Base-by-base conservation (phyloP, 768 basidiomycete genomes). In the Suillus clintonianus region DNA sequence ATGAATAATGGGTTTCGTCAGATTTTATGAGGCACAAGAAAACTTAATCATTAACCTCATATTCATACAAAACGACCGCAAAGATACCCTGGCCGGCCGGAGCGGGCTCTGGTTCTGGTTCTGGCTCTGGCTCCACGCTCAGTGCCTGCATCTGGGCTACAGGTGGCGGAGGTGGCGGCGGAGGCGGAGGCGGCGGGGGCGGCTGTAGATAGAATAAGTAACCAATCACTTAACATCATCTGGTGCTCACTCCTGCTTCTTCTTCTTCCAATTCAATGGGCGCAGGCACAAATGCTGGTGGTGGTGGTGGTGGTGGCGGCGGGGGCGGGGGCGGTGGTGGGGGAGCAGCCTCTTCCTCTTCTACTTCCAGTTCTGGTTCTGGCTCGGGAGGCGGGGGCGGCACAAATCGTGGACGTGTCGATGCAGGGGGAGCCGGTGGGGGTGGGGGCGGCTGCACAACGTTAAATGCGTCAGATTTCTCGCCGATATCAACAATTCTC, bases 11-110 rank as follows among this genome's bases (percentile, higher is more conserved):
- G 5, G 24, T 14, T 22, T 24, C 1, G 37, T 56, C 37, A 51
- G 41, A 58, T 13, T 32, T 45, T 41, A 39, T n/a, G n/a, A 60
- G 42, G 24, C 13, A 6, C 11, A 17, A 39, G 14, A 4, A 34
- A 62, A 7, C 10, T 39, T 42, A 10, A 42, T 42, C 34, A 70
- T 51, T 32, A 9, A 89, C 85, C 70, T 91, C 90, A 68, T 96
- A 97, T 4, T 90, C 90, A 74, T 88, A 97, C 24, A 90, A 65
- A 3, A 92, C 95, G 56, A 89, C 80, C 0, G 94, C 95, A 32
- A 83, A 81, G n/a, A 86, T 65, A 4, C 91, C 92, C 70, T 75
- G 53, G 5, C 75, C 76, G 10, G 68, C 71, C 0, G 62, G 65
- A 17, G 11, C 50, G 3, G 32, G 56, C 17, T 37, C 47, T 0